phyloP scores from a whole-genome alignment of 2,329 filamentous ascomycete genomes.

The Fusarium subtropicale region DNA sequence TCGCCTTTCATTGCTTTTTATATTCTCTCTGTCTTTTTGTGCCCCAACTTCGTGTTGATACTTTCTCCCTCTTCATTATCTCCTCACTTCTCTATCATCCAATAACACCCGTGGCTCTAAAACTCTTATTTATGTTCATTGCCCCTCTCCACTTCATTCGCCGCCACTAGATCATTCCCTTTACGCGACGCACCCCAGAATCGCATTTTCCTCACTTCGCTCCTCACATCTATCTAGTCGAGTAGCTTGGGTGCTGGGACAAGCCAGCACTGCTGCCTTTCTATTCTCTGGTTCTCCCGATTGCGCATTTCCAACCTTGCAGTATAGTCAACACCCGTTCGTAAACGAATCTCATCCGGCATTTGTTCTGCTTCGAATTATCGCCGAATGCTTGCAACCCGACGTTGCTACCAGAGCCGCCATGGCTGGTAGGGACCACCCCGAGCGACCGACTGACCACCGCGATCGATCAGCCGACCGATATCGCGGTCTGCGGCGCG shows the following conservation, averaged over 20 bases:
- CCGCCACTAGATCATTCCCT: neutral
- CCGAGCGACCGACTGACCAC: constrained; percentile 18
- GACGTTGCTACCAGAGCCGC: constrained; percentile 27
- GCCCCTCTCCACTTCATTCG: neutral
- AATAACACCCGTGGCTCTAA: neutral
- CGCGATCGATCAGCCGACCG: constrained; percentile 25
- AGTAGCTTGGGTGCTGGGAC: neutral
- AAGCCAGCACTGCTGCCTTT: constrained; percentile 3
- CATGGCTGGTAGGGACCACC: constrained; percentile 41
- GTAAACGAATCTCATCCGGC: neutral
- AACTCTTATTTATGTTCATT: constrained; percentile 2
- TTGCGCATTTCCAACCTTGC: neutral
- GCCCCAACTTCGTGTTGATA: neutral
- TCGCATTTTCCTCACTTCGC: neutral
- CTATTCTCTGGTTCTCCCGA: neutral
- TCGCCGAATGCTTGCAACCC: constrained; percentile 32
- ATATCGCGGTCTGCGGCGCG: constrained; percentile 13
- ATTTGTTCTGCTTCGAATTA: constrained; percentile 3
- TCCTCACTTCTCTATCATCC: neutral
- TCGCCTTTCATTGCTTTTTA: neutral
- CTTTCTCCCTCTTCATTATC: neutral
- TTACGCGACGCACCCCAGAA: constrained; percentile 1
- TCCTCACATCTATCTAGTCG: neutral
- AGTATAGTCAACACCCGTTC: neutral
- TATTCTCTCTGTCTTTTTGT: neutral